A percentile compares a stretch with the other conserved stretches of the same genome.
These are phyloP conservation scores for Psidium friedrichsthalianum DNA, from an alignment of 345 rosid genomes.

Conservation along the genomic window DNA sequence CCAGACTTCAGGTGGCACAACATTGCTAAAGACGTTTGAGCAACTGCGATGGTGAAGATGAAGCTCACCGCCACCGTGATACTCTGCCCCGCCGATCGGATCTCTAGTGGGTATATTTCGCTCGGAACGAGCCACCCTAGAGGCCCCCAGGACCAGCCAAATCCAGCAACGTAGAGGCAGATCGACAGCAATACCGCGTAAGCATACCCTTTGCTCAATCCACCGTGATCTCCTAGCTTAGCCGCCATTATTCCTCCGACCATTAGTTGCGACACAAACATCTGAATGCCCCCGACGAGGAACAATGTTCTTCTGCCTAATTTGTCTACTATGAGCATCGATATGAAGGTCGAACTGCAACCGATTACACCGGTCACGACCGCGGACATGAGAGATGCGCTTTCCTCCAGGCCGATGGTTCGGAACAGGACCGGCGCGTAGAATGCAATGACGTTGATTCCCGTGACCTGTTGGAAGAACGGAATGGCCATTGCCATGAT, in stretches of 20 bases:
- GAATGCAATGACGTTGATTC: conserved; percentile 60
- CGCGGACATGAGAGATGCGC: conserved; percentile 45
- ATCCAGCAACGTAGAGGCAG: conserved; percentile 27
- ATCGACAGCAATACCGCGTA: conserved; percentile 16
- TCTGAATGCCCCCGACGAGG: conserved; percentile 43
- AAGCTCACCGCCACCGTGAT: conserved; percentile 33
- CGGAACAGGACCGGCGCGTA: conserved; percentile 63
- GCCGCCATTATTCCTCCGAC: conserved; percentile 36
- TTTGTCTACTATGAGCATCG: conserved; percentile 53
- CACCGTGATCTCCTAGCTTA: conserved; percentile 41
- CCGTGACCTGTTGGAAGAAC: conserved; percentile 65
- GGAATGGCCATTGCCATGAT: conserved; percentile 67
- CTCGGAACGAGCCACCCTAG: conserved; percentile 43
- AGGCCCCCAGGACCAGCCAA: conserved; percentile 49
- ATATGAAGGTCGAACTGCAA: conserved; percentile 20
- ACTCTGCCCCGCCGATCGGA: conserved; percentile 34
- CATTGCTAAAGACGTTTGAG: conserved; percentile 26
- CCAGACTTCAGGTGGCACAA: conserved; percentile 35
- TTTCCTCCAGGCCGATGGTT: conserved; percentile 57
- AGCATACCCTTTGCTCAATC: conserved; percentile 22
- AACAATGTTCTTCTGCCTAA: conserved; percentile 42
- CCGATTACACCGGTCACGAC: conserved; percentile 44
- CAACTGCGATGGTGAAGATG: conserved; percentile 28
- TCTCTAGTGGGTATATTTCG: conserved; percentile 34
- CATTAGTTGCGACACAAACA: conserved; percentile 43